These are phyloP conservation scores for Magnusiomyces sp. DNA, from an alignment of 1,139 yeast species.

Conservation along the genomic window DNA sequence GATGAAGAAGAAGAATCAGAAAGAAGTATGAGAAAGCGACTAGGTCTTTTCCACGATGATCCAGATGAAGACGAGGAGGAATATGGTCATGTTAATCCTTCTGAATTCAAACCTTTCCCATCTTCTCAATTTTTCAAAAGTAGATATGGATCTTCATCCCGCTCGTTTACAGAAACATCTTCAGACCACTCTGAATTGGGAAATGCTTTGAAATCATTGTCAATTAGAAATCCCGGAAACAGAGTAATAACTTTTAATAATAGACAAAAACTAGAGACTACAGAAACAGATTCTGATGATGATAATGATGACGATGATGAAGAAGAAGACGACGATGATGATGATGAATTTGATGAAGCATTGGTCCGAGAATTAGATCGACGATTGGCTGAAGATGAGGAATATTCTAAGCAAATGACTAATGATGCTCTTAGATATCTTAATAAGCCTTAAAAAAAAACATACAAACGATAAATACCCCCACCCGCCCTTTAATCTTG, in stretches of 20 bases:
- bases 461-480: no score
- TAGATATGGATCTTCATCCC: slow-evolving; percentile 12
- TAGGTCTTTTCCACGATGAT: slow-evolving; percentile 3
- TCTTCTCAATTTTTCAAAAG: no score
- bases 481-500: no score
- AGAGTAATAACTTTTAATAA: no score
- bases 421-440: no score
- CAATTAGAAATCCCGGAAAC: no score
- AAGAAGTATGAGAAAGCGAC: background rate
- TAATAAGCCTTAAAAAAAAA: no score
- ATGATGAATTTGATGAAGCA: slow-evolving; percentile 15
- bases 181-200: no score
- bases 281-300: slow-evolving; percentile 9
- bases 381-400: slow-evolving; percentile 15
- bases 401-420: no score
- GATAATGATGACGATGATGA: slow-evolving; percentile 13
- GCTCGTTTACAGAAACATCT: slow-evolving; percentile 15
- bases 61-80: slow-evolving; percentile 15
- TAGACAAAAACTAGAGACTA: no score
- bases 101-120: no score
- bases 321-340: slow-evolving; percentile 9
- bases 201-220: no score
- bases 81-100: slow-evolving; percentile 15
- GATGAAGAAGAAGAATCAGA: slow-evolving; percentile 6
- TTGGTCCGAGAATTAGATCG: slow-evolving; percentile 16